A percentile compares a stretch with the other conserved stretches of the same genome.
Evolutionary conservation across 257 asterid genomes (phyloP).

Genomic region (Asclepias syriaca): DNA sequence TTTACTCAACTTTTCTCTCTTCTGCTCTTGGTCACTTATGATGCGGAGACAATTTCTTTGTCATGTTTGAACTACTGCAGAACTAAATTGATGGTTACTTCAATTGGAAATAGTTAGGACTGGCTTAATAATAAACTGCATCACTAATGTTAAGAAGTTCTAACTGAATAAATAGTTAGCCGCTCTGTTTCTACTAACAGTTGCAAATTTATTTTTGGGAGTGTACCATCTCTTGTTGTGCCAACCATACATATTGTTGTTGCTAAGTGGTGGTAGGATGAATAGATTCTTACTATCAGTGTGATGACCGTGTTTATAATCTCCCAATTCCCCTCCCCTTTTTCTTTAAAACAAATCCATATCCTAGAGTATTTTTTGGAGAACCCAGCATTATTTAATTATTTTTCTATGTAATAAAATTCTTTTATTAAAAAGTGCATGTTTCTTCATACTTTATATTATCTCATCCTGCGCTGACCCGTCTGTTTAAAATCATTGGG

Average conservation of each 20-base stretch:
- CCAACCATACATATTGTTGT: not conserved
- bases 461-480: not conserved
- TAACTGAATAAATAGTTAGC: not conserved
- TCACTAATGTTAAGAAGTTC: not conserved
- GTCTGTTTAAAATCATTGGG: not conserved
- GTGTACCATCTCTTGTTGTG: not conserved
- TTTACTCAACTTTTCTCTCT: not conserved
- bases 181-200: not conserved
- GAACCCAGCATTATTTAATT: not conserved
- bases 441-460: not conserved
- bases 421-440: not conserved
- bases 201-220: not conserved
- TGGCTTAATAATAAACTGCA: not conserved
- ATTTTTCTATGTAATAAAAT: not conserved
- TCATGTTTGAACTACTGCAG: not conserved
- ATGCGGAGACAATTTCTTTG: not conserved
- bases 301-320: not conserved
- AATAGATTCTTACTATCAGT: not conserved
- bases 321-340: not conserved
- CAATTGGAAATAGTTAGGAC: not conserved
- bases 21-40: no score
- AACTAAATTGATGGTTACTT: not conserved
- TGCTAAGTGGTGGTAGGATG: not conserved
- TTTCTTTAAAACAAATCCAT: not conserved
- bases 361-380: not conserved